Evolutionary conservation across 257 asterid genomes (phyloP).

Genomic region (Scutellaria galericulata): DNA sequence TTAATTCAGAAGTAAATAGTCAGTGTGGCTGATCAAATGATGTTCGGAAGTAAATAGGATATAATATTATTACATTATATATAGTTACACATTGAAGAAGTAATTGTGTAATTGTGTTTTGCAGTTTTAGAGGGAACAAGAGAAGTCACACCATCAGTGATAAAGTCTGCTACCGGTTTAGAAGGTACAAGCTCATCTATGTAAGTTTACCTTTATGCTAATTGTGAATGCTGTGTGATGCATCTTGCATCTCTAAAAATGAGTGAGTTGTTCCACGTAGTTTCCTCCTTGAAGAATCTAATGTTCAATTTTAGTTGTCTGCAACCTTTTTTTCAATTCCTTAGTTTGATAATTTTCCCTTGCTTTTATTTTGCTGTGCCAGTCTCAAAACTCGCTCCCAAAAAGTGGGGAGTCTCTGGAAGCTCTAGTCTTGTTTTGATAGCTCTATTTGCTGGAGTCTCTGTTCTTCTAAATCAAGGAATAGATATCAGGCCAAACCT

Average conservation of each 20-base stretch:
- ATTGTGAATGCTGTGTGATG: not conserved
- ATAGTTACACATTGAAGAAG: not conserved
- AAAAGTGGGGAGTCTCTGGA: slow-evolving; percentile 98
- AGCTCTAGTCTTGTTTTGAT: slow-evolving; percentile 69
- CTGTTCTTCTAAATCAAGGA: slow-evolving; percentile 81
- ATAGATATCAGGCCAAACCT: slow-evolving; percentile 89
- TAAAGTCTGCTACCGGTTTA: slow-evolving; percentile 84
- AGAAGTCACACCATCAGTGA: slow-evolving; percentile 81
- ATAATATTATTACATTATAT: not conserved
- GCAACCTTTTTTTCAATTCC: not conserved
- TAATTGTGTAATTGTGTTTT: slow-evolving; percentile 31
- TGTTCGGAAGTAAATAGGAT: not conserved
- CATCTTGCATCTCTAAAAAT: slow-evolving; percentile 20
- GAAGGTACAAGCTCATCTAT: slow-evolving; percentile 50
- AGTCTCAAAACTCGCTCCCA: slow-evolving; percentile 90
- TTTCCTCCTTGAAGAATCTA: not conserved
- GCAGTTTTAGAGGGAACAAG: slow-evolving; percentile 92
- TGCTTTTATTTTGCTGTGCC: slow-evolving; percentile 39
- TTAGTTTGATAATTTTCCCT: slow-evolving; percentile 21
- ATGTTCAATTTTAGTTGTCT: slow-evolving; percentile 1
- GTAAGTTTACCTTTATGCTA: slow-evolving; percentile 15
- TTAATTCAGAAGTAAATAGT: not conserved
- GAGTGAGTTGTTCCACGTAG: slow-evolving; percentile 16
- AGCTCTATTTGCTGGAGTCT: slow-evolving; percentile 65
- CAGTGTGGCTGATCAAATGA: slow-evolving; percentile 14